Base-by-base conservation (phyloP, 2,329 filamentous ascomycete genomes). In the Fusarium pseudocircinatum region DNA sequence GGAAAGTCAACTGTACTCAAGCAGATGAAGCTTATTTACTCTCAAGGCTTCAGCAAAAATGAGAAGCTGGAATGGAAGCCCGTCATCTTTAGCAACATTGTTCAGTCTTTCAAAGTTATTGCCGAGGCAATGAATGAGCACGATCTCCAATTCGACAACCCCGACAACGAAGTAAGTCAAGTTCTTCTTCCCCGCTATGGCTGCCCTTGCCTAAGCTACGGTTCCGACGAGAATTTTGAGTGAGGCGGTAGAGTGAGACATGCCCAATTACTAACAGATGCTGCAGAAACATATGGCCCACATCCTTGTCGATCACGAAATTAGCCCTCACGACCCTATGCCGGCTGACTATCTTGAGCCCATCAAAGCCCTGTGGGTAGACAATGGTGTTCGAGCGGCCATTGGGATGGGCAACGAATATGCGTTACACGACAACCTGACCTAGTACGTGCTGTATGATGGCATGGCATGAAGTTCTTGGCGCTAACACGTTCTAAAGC, bases 1-100 rank as follows among this genome's bases (percentile, higher is more conserved):
- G 83, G 96, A 75, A 98, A 98, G 84, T 98, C 96, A 14, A 98
- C 96, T 4, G 95, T 98, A 67, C 90, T 98, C 75, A 98, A 98
- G 86, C 96, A 98, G 87, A 98, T 99, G 96, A 96, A 96, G 82
- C 91, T 99, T 83, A 98, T 99, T 78, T 96, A 98, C 82, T 91
- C 94, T 20, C 92, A 95, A 82, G 96, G 96, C 57, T 98, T 98
- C 85, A 94, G 91, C 79, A 93, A 94, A 78, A 91, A 90, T 73
- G 96, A 98, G 83, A 94, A 95, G 82, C 91, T 97, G 74, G 94
- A 98, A 86, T 97, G 94, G 89, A 95, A 96, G 77, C 93, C 95
- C 22, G 95, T 98, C 79, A 95, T 98, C 75, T 98, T 98, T 84
- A 95, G 92, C 83, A 99, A 99, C 83, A 89, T 98, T 74, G 87